A percentile compares a stretch with the other conserved stretches of the same genome.
Conservation (phyloP, 495 filamentous ascomycete genomes). For the Talaromyces liani region DNA sequence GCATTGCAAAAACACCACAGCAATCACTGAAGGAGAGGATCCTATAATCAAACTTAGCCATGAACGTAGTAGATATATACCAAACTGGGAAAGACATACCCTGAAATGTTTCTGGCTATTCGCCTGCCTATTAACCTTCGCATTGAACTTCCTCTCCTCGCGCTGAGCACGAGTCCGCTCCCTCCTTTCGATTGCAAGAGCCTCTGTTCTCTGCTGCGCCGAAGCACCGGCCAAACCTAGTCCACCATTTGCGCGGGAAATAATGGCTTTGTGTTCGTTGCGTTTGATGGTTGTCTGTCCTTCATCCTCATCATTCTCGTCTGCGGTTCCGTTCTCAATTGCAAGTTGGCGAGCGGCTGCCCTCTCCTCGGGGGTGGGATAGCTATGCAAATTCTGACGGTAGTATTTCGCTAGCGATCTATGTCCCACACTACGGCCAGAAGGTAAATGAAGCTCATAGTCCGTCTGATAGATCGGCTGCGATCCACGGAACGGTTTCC, state of each 20-base stretch:
- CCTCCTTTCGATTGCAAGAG: conserved; percentile 55
- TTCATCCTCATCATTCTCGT: conserved; percentile 36
- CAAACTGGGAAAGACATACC: conserved; percentile 31
- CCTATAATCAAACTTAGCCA: conserved; percentile 23
- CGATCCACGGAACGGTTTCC: conserved; percentile 33
- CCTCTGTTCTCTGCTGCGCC: conserved; percentile 61
- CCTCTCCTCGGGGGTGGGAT: conserved; percentile 61
- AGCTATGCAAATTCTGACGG: conserved; percentile 83
- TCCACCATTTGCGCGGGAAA: conserved; percentile 62
- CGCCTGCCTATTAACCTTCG: conserved; percentile 52
- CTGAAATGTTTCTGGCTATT: conserved; percentile 77
- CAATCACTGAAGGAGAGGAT: conserved; percentile 40
- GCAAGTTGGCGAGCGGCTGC: conserved; percentile 32
- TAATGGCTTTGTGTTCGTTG: conserved; percentile 51
- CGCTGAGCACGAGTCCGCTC: conserved; percentile 55
- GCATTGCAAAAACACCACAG: neutral
- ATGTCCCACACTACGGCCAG: conserved; percentile 84
- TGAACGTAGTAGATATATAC: neutral
- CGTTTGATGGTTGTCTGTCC: conserved; percentile 23
- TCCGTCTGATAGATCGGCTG: conserved; percentile 80
- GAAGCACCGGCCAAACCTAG: conserved; percentile 68
- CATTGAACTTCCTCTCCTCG: conserved; percentile 49
- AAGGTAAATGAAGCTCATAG: conserved; percentile 89
- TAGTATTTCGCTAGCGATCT: conserved; percentile 79
- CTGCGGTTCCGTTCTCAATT: conserved; percentile 30